Percentiles rank a stretch among this genome's conserved stretches.
phyloP scores from a whole-genome alignment of 257 asterid species.

The Solanum piurae region DNA sequence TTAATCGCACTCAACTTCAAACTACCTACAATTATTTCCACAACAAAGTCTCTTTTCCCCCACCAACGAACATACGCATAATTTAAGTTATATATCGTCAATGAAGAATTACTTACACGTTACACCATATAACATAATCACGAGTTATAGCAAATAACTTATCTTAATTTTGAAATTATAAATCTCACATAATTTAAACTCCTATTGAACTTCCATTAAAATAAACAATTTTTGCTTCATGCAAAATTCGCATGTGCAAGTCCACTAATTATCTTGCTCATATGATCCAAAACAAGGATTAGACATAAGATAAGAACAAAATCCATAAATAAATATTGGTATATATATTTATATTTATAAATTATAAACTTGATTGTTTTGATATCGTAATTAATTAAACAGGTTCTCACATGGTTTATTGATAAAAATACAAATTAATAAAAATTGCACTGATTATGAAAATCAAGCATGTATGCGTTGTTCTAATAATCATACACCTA shows the following conservation, averaged over 20 bases:
- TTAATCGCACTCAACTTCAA: neutral
- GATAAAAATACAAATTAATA: neutral
- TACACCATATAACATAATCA: neutral
- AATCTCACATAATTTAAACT: neutral
- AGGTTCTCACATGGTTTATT: neutral
- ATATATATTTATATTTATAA: neutral
- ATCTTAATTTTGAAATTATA: neutral
- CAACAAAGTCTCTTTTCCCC: no score
- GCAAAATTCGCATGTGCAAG: neutral
- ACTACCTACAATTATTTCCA: no score
- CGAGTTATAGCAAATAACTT: neutral
- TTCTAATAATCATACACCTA: neutral
- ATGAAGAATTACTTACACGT: neutral
- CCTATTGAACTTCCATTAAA: neutral
- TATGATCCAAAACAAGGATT: neutral
- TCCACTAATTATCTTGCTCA: neutral
- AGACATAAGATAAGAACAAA: neutral
- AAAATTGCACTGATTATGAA: neutral
- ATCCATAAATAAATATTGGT: neutral
- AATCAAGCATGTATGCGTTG: neutral
- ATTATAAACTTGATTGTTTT: neutral
- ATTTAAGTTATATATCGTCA: neutral
- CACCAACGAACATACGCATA: neutral
- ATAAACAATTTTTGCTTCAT: neutral
- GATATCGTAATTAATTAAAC: neutral